Percentiles rank a stretch among this genome's conserved stretches.
Evolutionary conservation across 768 basidiomycete genomes (phyloP).

Genomic region (Amanita pseudoporphyria): DNA sequence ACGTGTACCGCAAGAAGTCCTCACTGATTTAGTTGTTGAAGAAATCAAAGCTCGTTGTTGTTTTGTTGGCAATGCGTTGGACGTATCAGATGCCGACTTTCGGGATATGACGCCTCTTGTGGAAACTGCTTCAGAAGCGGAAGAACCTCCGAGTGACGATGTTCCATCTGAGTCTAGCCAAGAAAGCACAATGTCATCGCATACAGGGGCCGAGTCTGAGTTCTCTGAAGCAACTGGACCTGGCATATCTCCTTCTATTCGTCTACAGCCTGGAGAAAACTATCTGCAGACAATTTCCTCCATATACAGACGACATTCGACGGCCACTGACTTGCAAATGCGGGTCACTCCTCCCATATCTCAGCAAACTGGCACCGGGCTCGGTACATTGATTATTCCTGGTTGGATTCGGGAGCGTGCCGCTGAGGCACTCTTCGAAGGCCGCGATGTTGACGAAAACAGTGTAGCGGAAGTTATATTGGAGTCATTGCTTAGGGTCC

Average conservation of each 20-base stretch:
- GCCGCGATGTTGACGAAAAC: conserved; percentile 80
- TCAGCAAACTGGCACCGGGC: conserved; percentile 63
- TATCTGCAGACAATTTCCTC: conserved; percentile 57
- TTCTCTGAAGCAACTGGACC: conserved; percentile 45
- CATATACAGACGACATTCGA: conserved; percentile 69
- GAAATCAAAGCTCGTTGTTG: conserved; percentile 86
- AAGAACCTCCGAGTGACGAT: conserved; percentile 34
- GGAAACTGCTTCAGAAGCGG: conserved; percentile 22
- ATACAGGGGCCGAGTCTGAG: conserved; percentile 41
- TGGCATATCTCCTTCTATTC: conserved; percentile 19
- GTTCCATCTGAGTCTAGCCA: conserved; percentile 56
- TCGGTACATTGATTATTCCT: conserved; percentile 75
- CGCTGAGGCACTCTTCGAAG: conserved; percentile 85
- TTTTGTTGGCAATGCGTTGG: conserved; percentile 67
- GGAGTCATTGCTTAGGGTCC: conserved; percentile 70
- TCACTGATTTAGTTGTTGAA: conserved; percentile 77
- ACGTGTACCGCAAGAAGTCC: conserved; percentile 68
- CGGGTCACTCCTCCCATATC: conserved; percentile 56
- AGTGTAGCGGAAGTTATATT: conserved; percentile 79
- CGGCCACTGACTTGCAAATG: conserved; percentile 65
- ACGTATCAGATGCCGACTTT: conserved; percentile 21
- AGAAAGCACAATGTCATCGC: conserved; percentile 40
- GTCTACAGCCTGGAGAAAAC: conserved; percentile 12
- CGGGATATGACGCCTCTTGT: conserved; percentile 26
- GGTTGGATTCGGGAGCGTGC: conserved; percentile 94